Evolutionary conservation across 257 asterid genomes (phyloP).

Genomic region (Solanum microdontum): DNA sequence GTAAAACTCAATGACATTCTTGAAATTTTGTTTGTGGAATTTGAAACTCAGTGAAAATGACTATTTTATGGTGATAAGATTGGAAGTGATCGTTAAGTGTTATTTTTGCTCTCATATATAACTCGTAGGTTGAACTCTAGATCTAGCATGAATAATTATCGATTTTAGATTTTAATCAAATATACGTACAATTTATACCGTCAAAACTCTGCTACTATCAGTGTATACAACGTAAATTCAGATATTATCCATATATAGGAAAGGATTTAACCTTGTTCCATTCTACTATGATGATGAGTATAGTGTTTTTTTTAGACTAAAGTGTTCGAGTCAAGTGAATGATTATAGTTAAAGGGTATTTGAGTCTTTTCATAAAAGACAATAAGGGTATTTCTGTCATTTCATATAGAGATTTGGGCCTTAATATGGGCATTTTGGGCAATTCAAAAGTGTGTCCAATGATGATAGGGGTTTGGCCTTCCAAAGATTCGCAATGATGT

Average conservation of each 20-base stretch:
- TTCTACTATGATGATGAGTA: conserved; percentile 21
- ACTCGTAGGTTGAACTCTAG: background rate
- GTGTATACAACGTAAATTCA: background rate
- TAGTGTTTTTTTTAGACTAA: conserved; percentile 12
- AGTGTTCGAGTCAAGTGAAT: conserved; percentile 60
- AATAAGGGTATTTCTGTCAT: background rate
- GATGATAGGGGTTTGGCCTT: conserved; percentile 40
- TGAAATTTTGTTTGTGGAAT: background rate
- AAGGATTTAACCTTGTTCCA: conserved; percentile 6
- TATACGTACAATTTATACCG: accelerated
- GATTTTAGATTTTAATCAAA: background rate
- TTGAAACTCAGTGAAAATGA: background rate
- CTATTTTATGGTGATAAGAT: background rate
- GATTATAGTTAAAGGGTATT: conserved; percentile 25
- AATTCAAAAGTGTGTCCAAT: conserved; percentile 6
- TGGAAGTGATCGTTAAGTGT: background rate
- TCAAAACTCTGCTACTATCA: background rate
- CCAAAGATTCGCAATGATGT: conserved; percentile 81
- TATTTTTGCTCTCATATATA: background rate
- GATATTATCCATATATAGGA: background rate
- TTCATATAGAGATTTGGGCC: background rate
- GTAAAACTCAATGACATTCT: background rate
- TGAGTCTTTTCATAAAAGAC: background rate
- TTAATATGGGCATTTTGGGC: conserved; percentile 14
- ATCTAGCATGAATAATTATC: background rate